Conservation (phyloP, 192 early-diverging fungal genomes). For the Backusella liffmaniae region DNA sequence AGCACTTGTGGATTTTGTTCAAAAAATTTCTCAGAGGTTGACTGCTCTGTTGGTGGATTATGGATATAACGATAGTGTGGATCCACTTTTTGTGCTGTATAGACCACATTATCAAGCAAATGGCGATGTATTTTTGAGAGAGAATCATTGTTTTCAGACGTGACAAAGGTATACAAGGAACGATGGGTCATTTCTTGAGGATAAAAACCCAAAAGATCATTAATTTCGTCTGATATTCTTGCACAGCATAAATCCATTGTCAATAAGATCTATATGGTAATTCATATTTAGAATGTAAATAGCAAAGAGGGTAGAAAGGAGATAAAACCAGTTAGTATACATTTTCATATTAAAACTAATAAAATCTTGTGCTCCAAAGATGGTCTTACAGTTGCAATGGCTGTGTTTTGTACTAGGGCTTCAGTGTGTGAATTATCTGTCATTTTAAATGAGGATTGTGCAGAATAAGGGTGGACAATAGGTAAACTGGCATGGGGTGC, state of each 20-base stretch:
- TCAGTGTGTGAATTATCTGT: background rate
- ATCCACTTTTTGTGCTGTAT: slow-evolving; percentile 22
- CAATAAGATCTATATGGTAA: slow-evolving; percentile 30
- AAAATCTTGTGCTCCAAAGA: background rate
- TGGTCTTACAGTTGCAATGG: background rate
- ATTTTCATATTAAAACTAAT: background rate
- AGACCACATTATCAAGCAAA: slow-evolving; percentile 39
- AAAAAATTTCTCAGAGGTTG: slow-evolving; percentile 32
- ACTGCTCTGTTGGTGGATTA: slow-evolving; percentile 19
- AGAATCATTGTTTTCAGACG: slow-evolving; percentile 33
- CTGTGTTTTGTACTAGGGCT: background rate
- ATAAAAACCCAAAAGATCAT: slow-evolving; percentile 49
- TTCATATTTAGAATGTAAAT: background rate
- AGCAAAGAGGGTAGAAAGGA: background rate
- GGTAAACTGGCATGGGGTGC: background rate
- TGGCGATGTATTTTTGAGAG: slow-evolving; percentile 30
- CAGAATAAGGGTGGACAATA: background rate
- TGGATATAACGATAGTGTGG: slow-evolving; percentile 12
- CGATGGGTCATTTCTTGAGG: slow-evolving; percentile 49
- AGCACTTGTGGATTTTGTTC: slow-evolving; percentile 13
- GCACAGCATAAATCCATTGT: slow-evolving; percentile 49
- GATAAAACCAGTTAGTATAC: background rate
- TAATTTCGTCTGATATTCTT: slow-evolving; percentile 48
- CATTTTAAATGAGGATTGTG: slow-evolving; percentile 1
- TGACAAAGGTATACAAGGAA: slow-evolving; percentile 41